Percentiles rank a stretch among this genome's conserved stretches.
Evolutionary conservation across 164 flowering plant genomes (phyloP).

Genomic region (Vitis rotundifolia): DNA sequence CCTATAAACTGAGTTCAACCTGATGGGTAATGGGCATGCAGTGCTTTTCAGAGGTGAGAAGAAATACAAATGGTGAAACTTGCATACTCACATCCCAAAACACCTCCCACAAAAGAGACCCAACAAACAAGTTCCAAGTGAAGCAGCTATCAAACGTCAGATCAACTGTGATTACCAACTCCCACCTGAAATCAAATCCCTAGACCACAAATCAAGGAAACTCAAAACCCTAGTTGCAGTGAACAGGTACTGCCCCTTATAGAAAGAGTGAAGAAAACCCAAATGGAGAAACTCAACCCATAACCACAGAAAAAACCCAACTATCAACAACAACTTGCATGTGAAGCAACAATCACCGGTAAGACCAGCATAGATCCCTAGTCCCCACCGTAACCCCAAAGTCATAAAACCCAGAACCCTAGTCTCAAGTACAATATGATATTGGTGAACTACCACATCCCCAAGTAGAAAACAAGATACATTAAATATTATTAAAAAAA

Average conservation of each 20-base stretch:
- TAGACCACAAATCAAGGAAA: conserved; percentile 6
- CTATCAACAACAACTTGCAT: conserved; percentile 21
- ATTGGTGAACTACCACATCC: neutral
- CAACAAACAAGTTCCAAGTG: conserved; percentile 16
- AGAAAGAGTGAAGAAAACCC: conserved; percentile 10
- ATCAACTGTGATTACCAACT: conserved; percentile 2
- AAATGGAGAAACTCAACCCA: conserved; percentile 18
- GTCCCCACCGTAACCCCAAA: conserved; percentile 20
- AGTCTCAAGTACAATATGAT: too few relatives aligned
- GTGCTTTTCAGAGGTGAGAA: conserved; percentile 6
- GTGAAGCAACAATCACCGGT: conserved; percentile 21
- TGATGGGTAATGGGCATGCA: conserved; percentile 2
- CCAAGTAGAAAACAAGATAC: neutral
- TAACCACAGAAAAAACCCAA: conserved; percentile 14
- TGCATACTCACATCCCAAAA: conserved; percentile 13
- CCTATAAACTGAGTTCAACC: conserved; percentile 15
- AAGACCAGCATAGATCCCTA: conserved; percentile 5
- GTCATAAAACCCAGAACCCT: conserved; percentile 8
- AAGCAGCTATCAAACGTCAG: conserved; percentile 11
- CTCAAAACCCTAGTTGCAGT: conserved; percentile 3
- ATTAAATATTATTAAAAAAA: too few relatives aligned
- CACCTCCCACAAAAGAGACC: neutral
- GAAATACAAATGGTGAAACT: conserved; percentile 20
- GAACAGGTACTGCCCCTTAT: neutral
- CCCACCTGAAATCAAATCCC: conserved; percentile 25